These are phyloP conservation scores for Murraya paniculata DNA, from an alignment of 345 rosid genomes.

Conservation along the genomic window DNA sequence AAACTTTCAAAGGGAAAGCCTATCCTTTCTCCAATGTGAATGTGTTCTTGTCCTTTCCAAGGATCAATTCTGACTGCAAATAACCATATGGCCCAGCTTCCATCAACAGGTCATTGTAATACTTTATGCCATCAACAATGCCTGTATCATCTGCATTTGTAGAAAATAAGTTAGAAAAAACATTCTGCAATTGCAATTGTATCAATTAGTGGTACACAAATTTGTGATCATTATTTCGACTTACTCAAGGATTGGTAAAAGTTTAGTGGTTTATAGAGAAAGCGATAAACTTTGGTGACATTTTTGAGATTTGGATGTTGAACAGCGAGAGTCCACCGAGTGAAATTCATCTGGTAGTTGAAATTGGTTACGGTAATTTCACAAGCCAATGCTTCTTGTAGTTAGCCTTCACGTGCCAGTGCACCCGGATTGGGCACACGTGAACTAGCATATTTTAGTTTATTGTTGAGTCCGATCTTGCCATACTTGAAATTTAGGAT, in stretches of 20 bases:
- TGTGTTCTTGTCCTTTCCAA: conserved; percentile 25
- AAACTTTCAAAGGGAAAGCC: conserved; percentile 32
- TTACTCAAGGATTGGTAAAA: conserved; percentile 49
- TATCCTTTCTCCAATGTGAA: conserved; percentile 34
- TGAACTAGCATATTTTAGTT: conserved; percentile 53
- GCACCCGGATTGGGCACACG: conserved; percentile 57
- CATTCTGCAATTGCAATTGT: background rate
- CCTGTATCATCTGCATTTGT: conserved; percentile 31
- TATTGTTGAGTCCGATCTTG: conserved; percentile 32
- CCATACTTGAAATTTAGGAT: too few relatives aligned
- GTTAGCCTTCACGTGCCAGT: conserved; percentile 61
- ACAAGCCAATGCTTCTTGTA: conserved; percentile 59
- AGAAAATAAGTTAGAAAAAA: background rate
- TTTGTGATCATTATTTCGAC: conserved; percentile 5
- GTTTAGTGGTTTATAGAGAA: conserved; percentile 50
- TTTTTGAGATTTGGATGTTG: conserved; percentile 62
- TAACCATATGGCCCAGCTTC: conserved; percentile 37
- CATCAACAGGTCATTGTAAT: conserved; percentile 29
- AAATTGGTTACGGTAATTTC: conserved; percentile 56
- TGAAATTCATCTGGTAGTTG: conserved; percentile 53
- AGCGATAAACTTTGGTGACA: conserved; percentile 56
- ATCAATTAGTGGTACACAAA: background rate
- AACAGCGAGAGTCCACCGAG: conserved; percentile 57
- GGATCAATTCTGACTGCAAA: conserved; percentile 36
- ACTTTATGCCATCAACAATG: conserved; percentile 35